Base-by-base conservation (phyloP, 257 asterid genomes). In the Nyctanthes arbortristis region DNA sequence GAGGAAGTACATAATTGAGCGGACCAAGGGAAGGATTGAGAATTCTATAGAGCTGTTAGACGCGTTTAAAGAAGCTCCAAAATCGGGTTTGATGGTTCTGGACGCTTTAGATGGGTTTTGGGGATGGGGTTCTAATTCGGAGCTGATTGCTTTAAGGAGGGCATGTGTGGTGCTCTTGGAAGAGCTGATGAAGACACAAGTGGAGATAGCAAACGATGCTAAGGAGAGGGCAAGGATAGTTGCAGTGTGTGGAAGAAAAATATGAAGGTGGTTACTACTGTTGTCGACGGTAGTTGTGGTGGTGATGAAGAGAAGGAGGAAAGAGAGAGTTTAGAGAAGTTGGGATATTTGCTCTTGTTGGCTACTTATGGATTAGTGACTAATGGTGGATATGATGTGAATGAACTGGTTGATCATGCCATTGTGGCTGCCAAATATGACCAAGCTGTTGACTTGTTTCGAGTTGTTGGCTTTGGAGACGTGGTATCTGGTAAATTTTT, bases 31-130 rank as follows among this genome's bases (percentile, higher is more conserved):
- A 25, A 78, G 89, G 78, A 25, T 39, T 3, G 75, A 75, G 1
- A 69, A 85, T 22, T 64, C 92, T 78, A 74, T 7, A 34, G 88
- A 88, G 72, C 54, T 88, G 80, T 74, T 65, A 13, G 85, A 82
- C 73, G 95, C 92, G 71, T 88, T 78, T 61, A 78, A 75, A 78
- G 80, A 79, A 69, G 82, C 92, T 37, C 66, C 83, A 45, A 83
- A 86, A 80, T 75, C 95, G 25, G 87, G 79, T 9, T 49, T 68
- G 32, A 20, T 88, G 87, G 82, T 80, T 29, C 70, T 88, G 72
- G 84, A 82, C 59, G 85, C 89, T 25, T 65, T 86, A 9, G 79
- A 69, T 67, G 92, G 86, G 1, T 80, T 79, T 71, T 78, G 74
- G 65, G 70, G 37, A 5, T 14, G 58, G 37, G 83, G 39, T 54